These are phyloP conservation scores for Neurospora sp. DNA, from an alignment of 495 filamentous ascomycete species.

Conservation along the genomic window DNA sequence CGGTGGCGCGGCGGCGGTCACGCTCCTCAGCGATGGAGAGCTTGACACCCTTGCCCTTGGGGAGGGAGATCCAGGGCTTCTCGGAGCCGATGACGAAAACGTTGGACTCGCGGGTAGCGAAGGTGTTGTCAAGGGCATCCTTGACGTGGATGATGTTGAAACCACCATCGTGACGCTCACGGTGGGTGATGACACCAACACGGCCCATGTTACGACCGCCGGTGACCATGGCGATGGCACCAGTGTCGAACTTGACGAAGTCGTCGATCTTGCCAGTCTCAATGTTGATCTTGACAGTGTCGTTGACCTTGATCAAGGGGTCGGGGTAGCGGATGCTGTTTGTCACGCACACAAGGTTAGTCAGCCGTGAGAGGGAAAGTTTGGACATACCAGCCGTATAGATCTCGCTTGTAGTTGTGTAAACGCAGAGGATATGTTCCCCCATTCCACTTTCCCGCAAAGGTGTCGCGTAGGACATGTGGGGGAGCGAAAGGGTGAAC, in stretches of 20 bases:
- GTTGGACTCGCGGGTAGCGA: slow-evolving; percentile 97
- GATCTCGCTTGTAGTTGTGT: slow-evolving; percentile 13
- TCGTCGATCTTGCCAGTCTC: slow-evolving; percentile 93
- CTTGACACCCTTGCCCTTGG: slow-evolving; percentile 99
- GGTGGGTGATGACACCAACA: slow-evolving; percentile 99
- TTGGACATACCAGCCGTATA: slow-evolving; percentile 39
- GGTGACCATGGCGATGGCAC: slow-evolving; percentile 92
- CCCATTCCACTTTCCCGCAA: not conserved
- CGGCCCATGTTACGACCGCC: slow-evolving; percentile 99
- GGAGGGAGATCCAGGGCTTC: slow-evolving; percentile 97
- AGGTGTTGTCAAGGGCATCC: slow-evolving; percentile 98
- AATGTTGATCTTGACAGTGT: slow-evolving; percentile 98
- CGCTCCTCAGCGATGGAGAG: slow-evolving; percentile 96
- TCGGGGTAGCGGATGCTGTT: slow-evolving; percentile 96
- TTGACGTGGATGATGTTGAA: slow-evolving; percentile 99
- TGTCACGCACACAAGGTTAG: slow-evolving; percentile 25
- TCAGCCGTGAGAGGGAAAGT: slow-evolving; percentile 14
- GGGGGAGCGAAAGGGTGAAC: slow-evolving; percentile 2
- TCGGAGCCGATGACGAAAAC: slow-evolving; percentile 96
- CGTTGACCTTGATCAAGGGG: slow-evolving; percentile 96
- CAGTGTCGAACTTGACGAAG: slow-evolving; percentile 95
- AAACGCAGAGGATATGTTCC: not conserved
- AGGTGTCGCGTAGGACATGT: slow-evolving; percentile 1
- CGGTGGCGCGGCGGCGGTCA: slow-evolving; percentile 79
- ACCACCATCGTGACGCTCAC: slow-evolving; percentile 98